These are phyloP conservation scores for Mariannaea elegans DNA, from an alignment of 2,329 filamentous ascomycete genomes.

Conservation along the genomic window DNA sequence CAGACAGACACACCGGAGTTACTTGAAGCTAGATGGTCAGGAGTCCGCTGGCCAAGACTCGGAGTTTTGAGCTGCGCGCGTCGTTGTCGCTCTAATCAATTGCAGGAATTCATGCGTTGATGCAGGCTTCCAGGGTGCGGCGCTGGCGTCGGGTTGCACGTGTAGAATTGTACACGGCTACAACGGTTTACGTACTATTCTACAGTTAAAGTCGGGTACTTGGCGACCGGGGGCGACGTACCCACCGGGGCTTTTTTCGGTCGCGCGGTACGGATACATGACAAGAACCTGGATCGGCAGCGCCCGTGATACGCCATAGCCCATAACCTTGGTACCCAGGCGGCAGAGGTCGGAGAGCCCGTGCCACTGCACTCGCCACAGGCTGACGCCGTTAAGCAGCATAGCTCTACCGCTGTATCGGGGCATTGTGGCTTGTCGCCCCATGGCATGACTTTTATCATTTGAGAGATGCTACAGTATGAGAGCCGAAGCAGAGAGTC, in stretches of 20 bases:
- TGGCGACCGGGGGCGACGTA: background rate
- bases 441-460: constrained; percentile 21
- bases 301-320: constrained; percentile 3
- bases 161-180: constrained; percentile 31
- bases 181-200: background rate
- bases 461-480: constrained; percentile 1
- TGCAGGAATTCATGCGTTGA: constrained; percentile 41
- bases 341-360: background rate
- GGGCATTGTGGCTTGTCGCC: constrained; percentile 9
- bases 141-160: constrained; percentile 37
- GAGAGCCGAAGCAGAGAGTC: constrained; percentile 12
- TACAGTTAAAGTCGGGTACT: too few species aligned
- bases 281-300: constrained; percentile 9
- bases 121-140: constrained; percentile 28
- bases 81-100: constrained; percentile 39
- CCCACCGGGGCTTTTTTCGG: constrained; percentile 29
- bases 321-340: background rate
- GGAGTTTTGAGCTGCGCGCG: constrained; percentile 38
- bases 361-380: constrained; percentile 40
- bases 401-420: constrained; percentile 19
- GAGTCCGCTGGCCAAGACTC: constrained; percentile 33
- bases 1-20: constrained; percentile 22
- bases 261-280: background rate
- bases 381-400: constrained; percentile 13
- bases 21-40: constrained; percentile 29